A percentile compares a stretch with the other conserved stretches of the same genome.
Conservation (phyloP, 805 yeast species). For the Ogataea ramenticola region DNA sequence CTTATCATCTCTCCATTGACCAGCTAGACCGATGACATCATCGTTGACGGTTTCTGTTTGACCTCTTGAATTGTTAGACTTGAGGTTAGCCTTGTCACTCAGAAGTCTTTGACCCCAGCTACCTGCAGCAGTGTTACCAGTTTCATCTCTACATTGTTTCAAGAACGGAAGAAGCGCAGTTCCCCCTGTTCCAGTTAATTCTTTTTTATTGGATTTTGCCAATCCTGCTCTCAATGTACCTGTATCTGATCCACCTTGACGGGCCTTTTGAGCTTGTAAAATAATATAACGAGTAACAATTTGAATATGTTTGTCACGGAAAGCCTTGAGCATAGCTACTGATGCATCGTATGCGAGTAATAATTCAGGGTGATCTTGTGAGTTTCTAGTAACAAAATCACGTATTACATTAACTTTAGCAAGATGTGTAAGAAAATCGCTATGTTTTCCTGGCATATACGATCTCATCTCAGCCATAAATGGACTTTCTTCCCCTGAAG, state of each 20-base stretch:
- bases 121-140: constrained; percentile 91
- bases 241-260: constrained; percentile 42
- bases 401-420: constrained; percentile 52
- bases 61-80: neutral
- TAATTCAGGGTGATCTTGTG: constrained; percentile 44
- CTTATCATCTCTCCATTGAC: constrained; percentile 22
- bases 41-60: neutral
- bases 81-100: constrained; percentile 36
- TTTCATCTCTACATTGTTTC: constrained; percentile 93
- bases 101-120: constrained; percentile 78
- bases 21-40: constrained; percentile 22
- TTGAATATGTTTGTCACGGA: constrained; percentile 90
- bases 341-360: constrained; percentile 79
- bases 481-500: constrained; percentile 21
- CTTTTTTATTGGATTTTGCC: constrained; percentile 44
- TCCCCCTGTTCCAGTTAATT: constrained; percentile 87
- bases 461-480: constrained; percentile 79
- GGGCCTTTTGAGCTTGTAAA: constrained; percentile 60
- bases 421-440: constrained; percentile 61
- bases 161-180: constrained; percentile 85
- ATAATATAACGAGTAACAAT: constrained; percentile 84
- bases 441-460: constrained; percentile 88
- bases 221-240: constrained; percentile 57
- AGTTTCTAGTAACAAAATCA: constrained; percentile 46
- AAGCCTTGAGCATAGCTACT: constrained; percentile 77